Evolutionary conservation across 495 filamentous ascomycete genomes (phyloP), one percentile per base, ranked within the genome.

Genomic region (Penicillium fimorum): DNA sequence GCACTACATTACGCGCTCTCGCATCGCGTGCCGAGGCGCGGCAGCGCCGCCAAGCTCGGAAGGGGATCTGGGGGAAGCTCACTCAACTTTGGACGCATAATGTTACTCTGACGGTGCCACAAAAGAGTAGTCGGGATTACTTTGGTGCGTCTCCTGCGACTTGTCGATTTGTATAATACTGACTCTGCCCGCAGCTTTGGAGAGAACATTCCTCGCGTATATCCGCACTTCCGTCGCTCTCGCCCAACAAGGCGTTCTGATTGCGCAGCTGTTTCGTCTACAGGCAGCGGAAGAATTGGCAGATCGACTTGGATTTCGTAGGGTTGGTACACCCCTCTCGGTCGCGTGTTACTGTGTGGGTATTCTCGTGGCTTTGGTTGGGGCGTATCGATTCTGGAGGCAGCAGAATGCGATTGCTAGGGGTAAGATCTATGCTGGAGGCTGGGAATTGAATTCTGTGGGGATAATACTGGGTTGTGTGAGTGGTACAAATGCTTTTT

Each of bases 141-240:
- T 70, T 74, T 49, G 76, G 76, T 79, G 41, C 51, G 69, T 62
- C 8, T 29, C 22, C 6, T 13, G 3, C 20, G 5, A 12, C 13
- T 27, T 17, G 12, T 2, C 12, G 10, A 33, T 27, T n/a, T 29
- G 3, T 13, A 29, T 15, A 25, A 50, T 40, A 12, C 29, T 42
- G 9, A 44, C n/a, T 12, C 15, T 17, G 22, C 41, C 47, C 8
- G 7, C 5, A 53, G 90, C 89, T 32, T 77, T 91, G 29, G 88
- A 94, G 69, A 76, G 88, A 51, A 94, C 88, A 40, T 93, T 88
- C 66, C 83, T 93, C 43, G 84, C 79, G 42, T 92, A 92, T 70
- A 76, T 91, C 38, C 85, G 88, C 43, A 91, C 88, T 13, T 88
- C 87, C 0, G 66, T 89, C 24, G 75, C 81, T 3, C 70, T 93